phyloP scores from a whole-genome alignment of 2,329 filamentous ascomycete species.

The Aspergillus unguis region DNA sequence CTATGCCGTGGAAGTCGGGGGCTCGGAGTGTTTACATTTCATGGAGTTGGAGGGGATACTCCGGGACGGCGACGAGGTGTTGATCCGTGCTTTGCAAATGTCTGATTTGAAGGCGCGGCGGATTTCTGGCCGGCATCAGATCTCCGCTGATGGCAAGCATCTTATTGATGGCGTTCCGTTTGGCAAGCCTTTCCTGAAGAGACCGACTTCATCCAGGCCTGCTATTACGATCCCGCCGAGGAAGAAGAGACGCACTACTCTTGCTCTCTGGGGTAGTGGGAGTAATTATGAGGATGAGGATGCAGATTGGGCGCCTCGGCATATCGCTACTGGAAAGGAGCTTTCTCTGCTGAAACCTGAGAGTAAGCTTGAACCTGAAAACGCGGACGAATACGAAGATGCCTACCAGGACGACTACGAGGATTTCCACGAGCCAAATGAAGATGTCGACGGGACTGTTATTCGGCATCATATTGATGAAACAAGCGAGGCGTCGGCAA shows the following conservation, averaged over 20 bases:
- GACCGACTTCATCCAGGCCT: slow-evolving; percentile 58
- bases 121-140: slow-evolving; percentile 75
- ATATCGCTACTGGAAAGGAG: slow-evolving; percentile 20
- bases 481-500: slow-evolving; percentile 28
- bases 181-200: slow-evolving; percentile 66
- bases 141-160: slow-evolving; percentile 72
- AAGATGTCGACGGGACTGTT: slow-evolving; percentile 35
- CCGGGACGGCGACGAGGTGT: slow-evolving; percentile 78
- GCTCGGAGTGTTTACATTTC: slow-evolving; percentile 86
- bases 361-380: slow-evolving; percentile 13
- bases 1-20: slow-evolving; percentile 78
- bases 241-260: slow-evolving; percentile 57
- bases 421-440: slow-evolving; percentile 21
- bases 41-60: slow-evolving; percentile 67
- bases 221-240: slow-evolving; percentile 68
- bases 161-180: slow-evolving; percentile 83
- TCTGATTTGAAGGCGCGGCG: slow-evolving; percentile 71
- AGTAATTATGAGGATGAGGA: slow-evolving; percentile 30
- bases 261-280: slow-evolving; percentile 28
- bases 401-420: slow-evolving; percentile 26
- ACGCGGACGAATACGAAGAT: slow-evolving; percentile 31
- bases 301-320: slow-evolving; percentile 30
- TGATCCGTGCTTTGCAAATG: slow-evolving; percentile 73
- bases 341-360: slow-evolving; percentile 22
- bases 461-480: slow-evolving; percentile 33